Evolutionary conservation across 1,284 basidiomycete genomes (phyloP), one percentile per base, ranked within the genome.

Genomic region (Apiotrichum porosum): DNA sequence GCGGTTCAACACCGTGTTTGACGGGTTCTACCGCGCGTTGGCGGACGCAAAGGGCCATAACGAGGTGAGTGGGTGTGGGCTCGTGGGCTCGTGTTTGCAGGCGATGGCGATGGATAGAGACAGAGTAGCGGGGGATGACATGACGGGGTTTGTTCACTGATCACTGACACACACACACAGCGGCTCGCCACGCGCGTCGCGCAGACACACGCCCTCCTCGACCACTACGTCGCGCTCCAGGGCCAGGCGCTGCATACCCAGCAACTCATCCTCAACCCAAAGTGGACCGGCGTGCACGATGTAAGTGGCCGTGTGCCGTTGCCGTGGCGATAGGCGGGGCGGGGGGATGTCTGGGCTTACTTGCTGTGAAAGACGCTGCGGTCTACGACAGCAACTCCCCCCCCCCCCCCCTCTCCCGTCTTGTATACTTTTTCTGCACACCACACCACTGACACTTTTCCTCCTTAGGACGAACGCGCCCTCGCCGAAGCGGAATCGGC

Each of bases 161-260:
- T 2, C 21, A 18, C 40, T 33, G 19, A 12, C 32, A 2, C 15
- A 6, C 30, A 18, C 35, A 4, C 10, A 3, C 48, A 74, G 72
- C 55, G 71, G 42, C 56, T 74, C n/a, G 68, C 69, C 2, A 39
- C 49, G 28, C 54, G 70, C 19, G 70, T 71, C 1, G 47, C 54
- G 14, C 62, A 74, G 42, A 71, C 69, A 2, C 61, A 61, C 4
- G 51, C 55, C 4, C 53, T 74, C 37, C 55, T 74, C 3, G 70
- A 72, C 47, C 50, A 66, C 44, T 74, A 74, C 49, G 65, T 69
- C 10, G 56, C 59, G 0, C 48, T 73, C 17, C 53, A 73, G 30
- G 68, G 69, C 22, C 72, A 74, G 49, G 51, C 69, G 32, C 66
- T 70, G 46, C 70, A 73, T 49, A 71, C 69, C 1, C 64, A 68